These are phyloP conservation scores for Aciculosporium take DNA, from an alignment of 2,329 filamentous ascomycete genomes.

Conservation along the genomic window DNA sequence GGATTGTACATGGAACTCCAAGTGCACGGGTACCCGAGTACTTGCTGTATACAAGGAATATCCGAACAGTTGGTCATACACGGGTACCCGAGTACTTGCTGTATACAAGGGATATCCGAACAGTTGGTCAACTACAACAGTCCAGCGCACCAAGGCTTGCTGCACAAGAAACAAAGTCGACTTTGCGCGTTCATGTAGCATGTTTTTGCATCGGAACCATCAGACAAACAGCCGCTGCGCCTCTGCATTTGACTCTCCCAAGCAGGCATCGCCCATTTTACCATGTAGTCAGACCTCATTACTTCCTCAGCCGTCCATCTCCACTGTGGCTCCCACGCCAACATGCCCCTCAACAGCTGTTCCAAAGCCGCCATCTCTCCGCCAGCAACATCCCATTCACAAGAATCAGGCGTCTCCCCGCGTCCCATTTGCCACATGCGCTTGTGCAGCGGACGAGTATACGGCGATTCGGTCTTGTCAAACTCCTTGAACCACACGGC, in stretches of 20 bases:
- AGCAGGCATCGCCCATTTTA: conserved; percentile 7
- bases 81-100: no score
- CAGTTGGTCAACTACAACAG: no score
- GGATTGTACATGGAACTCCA: no score
- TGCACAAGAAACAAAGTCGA: no score
- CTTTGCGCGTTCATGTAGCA: no score
- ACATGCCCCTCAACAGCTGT: conserved; percentile 6
- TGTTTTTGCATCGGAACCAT: no score
- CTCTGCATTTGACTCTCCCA: conserved; percentile 4
- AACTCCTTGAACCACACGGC: neutral
- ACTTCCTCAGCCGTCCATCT: conserved; percentile 7
- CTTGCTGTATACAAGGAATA: no score
- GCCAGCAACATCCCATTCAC: conserved; percentile 7
- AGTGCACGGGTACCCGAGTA: no score
- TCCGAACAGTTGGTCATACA: no score
- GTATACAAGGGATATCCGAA: no score
- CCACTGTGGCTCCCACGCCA: conserved; percentile 5
- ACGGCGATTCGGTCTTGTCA: conserved; percentile 6
- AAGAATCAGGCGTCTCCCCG: conserved; percentile 6
- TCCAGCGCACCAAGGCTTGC: no score
- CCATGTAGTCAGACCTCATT: conserved; percentile 8
- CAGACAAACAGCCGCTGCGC: no score
- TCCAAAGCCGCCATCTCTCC: conserved; percentile 7
- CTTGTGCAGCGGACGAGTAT: conserved; percentile 8
- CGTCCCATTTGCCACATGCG: conserved; percentile 9